These are phyloP conservation scores for Termitomyces bulborhizus DNA, from an alignment of 768 basidiomycete species.

Conservation along the genomic window DNA sequence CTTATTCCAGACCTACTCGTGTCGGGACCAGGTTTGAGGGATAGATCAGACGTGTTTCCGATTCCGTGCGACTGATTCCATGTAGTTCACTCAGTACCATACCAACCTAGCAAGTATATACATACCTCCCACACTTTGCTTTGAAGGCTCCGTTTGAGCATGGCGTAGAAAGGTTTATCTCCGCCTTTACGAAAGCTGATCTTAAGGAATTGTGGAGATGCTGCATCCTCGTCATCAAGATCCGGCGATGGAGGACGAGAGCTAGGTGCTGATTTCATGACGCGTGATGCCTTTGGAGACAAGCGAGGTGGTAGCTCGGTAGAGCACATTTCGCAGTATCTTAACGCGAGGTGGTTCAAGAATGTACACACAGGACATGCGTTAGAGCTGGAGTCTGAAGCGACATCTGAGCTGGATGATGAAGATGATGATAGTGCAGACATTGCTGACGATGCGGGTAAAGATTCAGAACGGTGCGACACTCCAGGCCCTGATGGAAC, in stretches of 20 bases:
- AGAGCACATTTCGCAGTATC: conserved; percentile 80
- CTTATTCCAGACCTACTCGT: conserved; percentile 42
- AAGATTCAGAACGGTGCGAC: conserved; percentile 28
- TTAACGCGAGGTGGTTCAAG: conserved; percentile 73
- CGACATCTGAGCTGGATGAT: conserved; percentile 24
- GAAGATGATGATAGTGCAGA: conserved; percentile 31
- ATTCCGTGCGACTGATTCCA: conserved; percentile 14
- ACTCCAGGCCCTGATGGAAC: conserved; percentile 20
- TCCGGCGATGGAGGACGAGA: conserved; percentile 58
- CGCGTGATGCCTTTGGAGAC: conserved; percentile 11
- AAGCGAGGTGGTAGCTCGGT: conserved; percentile 55
- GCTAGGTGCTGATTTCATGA: conserved; percentile 55
- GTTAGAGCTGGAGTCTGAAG: conserved; percentile 33
- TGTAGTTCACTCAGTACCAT: background rate
- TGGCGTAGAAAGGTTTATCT: conserved; percentile 74
- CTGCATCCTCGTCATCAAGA: conserved; percentile 28
- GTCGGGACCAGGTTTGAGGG: conserved; percentile 3
- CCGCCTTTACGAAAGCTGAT: conserved; percentile 92
- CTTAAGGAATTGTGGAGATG: conserved; percentile 50
- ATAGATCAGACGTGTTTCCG: conserved; percentile 2
- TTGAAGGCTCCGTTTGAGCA: conserved; percentile 64
- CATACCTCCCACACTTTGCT: conserved; percentile 71
- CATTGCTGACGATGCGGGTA: conserved; percentile 25
- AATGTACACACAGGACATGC: conserved; percentile 90
- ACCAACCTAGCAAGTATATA: background rate